These are phyloP conservation scores for Bipolaris zeicola DNA, from an alignment of 2,329 filamentous ascomycete genomes.

Conservation along the genomic window DNA sequence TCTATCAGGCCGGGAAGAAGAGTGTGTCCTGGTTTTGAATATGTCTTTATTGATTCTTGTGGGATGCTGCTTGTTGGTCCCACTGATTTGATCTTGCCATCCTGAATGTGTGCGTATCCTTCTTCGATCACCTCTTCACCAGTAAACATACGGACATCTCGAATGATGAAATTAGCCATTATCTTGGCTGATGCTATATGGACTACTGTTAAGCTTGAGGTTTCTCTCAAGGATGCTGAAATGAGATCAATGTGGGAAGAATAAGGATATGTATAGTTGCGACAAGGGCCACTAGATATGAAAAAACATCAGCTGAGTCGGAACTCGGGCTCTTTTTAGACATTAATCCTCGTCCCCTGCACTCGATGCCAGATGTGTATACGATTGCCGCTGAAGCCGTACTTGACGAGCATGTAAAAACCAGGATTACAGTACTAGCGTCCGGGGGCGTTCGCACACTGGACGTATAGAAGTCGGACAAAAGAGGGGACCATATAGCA, in stretches of 20 bases:
- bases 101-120: conserved; percentile 50
- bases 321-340: background rate
- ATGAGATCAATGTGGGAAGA: background rate
- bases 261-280: background rate
- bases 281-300: too few species aligned
- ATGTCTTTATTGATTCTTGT: conserved; percentile 26
- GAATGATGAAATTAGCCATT: conserved; percentile 49
- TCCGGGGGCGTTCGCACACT: background rate
- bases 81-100: conserved; percentile 50
- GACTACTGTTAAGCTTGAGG: background rate
- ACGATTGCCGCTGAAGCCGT: background rate
- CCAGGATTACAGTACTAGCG: background rate
- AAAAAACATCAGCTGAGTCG: too few species aligned
- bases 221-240: background rate
- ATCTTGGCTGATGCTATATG: background rate
- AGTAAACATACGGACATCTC: conserved; percentile 55
- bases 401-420: background rate
- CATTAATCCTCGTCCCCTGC: background rate
- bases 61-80: conserved; percentile 28
- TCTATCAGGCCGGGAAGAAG: conserved; percentile 59
- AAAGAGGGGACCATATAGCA: too few species aligned
- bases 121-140: conserved; percentile 50
- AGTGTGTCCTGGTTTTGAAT: conserved; percentile 55
- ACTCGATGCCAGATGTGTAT: background rate
- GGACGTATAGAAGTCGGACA: background rate